Evolutionary conservation across 306 rosid species (phyloP).

Genomic region (Dalbergia oliveri): DNA sequence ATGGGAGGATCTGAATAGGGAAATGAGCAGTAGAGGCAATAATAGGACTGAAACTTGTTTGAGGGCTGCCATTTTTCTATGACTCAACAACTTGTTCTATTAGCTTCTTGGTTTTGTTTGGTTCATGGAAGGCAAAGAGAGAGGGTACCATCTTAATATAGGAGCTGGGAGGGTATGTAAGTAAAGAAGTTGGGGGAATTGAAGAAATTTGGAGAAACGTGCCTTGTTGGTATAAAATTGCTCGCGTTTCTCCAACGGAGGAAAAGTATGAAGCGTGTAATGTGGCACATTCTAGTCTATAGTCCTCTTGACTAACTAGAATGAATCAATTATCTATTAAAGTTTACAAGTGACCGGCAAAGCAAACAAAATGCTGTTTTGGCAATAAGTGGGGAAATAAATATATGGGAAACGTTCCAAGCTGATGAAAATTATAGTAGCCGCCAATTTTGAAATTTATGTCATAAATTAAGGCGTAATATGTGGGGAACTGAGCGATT

Average conservation of each 20-base stretch:
- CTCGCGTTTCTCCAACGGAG: neutral
- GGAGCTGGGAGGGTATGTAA: neutral
- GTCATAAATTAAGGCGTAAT: slow-evolving; percentile 1
- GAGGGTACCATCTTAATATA: neutral
- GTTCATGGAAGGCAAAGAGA: neutral
- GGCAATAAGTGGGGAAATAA: too few species aligned
- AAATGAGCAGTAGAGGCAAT: slow-evolving; percentile 42
- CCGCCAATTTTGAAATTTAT: slow-evolving; percentile 17
- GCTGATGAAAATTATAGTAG: neutral
- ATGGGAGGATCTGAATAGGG: slow-evolving; percentile 30
- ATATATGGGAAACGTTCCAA: too few species aligned
- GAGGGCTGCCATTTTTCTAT: slow-evolving; percentile 49
- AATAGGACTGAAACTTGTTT: slow-evolving; percentile 37
- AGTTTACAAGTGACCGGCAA: neutral
- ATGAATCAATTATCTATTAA: neutral
- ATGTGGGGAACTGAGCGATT: neutral
- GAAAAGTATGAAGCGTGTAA: slow-evolving; percentile 12
- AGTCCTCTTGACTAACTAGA: neutral
- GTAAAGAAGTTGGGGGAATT: neutral
- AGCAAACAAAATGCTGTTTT: too few species aligned
- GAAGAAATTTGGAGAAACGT: slow-evolving; percentile 35
- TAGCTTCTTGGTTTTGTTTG: neutral
- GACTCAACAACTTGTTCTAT: neutral
- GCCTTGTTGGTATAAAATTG: slow-evolving; percentile 14
- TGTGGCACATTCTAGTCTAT: neutral